phyloP scores from a whole-genome alignment of 768 basidiomycete species.

The Boletellus emodensis region DNA sequence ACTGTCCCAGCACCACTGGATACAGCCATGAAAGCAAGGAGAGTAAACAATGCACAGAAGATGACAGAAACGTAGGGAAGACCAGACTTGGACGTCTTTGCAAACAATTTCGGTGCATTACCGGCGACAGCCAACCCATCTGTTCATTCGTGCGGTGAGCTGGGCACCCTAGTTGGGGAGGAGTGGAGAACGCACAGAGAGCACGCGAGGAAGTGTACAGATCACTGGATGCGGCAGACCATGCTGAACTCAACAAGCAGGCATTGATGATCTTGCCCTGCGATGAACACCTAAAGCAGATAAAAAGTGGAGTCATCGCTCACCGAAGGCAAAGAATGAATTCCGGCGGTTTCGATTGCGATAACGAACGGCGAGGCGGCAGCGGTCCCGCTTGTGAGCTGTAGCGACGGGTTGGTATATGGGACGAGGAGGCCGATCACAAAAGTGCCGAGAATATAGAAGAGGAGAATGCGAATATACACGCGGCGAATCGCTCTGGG shows the following conservation, averaged over 20 bases:
- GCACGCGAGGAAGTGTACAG: constrained; percentile 86
- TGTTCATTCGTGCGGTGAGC: constrained; percentile 22
- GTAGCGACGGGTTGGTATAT: constrained; percentile 55
- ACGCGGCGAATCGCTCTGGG: constrained; percentile 57
- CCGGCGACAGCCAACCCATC: constrained; percentile 78
- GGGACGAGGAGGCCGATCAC: constrained; percentile 84
- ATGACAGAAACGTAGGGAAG: constrained; percentile 72
- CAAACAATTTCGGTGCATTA: constrained; percentile 81
- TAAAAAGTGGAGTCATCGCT: constrained; percentile 21
- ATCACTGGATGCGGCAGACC: constrained; percentile 89
- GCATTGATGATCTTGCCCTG: constrained; percentile 67
- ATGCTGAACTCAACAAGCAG: constrained; percentile 81
- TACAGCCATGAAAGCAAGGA: constrained; percentile 81
- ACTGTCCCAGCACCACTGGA: constrained; percentile 62
- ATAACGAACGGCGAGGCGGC: constrained; percentile 88
- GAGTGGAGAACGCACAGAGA: constrained; percentile 54
- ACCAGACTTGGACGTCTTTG: constrained; percentile 62
- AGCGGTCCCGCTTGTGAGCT: constrained; percentile 51
- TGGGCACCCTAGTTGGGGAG: not conserved
- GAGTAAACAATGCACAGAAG: constrained; percentile 62
- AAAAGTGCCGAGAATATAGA: constrained; percentile 64
- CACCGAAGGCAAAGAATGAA: constrained; percentile 77
- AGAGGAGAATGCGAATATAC: constrained; percentile 78
- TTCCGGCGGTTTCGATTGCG: constrained; percentile 83
- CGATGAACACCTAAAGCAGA: not conserved